These are phyloP conservation scores for Clarkia xantiana DNA, from an alignment of 345 rosid species.

Conservation along the genomic window DNA sequence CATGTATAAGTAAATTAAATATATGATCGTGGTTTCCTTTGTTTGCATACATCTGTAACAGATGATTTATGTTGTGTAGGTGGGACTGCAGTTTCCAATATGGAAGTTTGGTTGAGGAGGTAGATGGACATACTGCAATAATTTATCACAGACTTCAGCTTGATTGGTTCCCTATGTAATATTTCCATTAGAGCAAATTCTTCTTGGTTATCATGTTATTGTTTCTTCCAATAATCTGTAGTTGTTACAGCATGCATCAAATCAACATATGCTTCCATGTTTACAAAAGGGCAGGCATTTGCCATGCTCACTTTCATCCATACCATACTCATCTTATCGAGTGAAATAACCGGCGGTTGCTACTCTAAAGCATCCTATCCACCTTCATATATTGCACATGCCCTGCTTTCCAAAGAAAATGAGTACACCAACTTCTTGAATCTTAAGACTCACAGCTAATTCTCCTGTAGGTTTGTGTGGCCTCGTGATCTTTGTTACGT, in stretches of 20 bases:
- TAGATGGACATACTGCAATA: slow-evolving; percentile 97
- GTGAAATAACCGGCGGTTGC: neutral
- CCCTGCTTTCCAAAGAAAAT: too few relatives aligned
- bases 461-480: slow-evolving; percentile 74
- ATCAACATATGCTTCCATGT: too few relatives aligned
- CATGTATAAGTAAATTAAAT: too few relatives aligned
- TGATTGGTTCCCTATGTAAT: slow-evolving; percentile 92
- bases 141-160: slow-evolving; percentile 91
- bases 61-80: slow-evolving; percentile 31
- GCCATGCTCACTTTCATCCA: too few relatives aligned
- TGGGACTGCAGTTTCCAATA: slow-evolving; percentile 96
- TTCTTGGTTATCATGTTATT: too few relatives aligned
- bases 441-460: neutral
- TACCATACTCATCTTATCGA: too few relatives aligned
- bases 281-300: too few relatives aligned
- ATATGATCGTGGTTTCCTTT: too few relatives aligned
- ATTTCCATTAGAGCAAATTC: slow-evolving; percentile 6
- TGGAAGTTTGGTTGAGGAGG: slow-evolving; percentile 98
- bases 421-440: neutral
- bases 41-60: neutral
- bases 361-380: too few relatives aligned
- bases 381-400: too few relatives aligned
- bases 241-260: too few relatives aligned
- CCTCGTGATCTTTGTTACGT: slow-evolving; percentile 99
- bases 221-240: too few relatives aligned